phyloP scores from a whole-genome alignment of 2,329 filamentous ascomycete species.

The Colletotrichum euphorbiae region DNA sequence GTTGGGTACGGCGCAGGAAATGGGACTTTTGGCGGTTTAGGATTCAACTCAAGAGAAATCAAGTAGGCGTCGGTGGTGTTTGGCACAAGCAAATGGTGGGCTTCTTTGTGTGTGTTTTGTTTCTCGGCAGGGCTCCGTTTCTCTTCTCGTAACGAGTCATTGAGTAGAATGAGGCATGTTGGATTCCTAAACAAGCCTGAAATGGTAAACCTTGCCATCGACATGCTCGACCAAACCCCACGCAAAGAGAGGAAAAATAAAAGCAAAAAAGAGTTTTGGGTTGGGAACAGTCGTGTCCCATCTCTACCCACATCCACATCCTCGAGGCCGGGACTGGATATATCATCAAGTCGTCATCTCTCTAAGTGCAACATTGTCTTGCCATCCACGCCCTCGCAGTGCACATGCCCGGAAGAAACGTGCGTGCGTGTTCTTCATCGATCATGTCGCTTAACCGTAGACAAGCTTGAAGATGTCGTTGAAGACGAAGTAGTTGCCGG shows the following conservation, averaged over 20 bases:
- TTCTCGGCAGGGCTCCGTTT: background rate
- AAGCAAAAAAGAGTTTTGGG: background rate
- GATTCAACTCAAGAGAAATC: background rate
- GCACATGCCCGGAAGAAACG: background rate
- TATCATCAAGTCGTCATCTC: constrained; percentile 21
- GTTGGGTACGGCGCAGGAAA: background rate
- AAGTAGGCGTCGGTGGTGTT: constrained; percentile 16
- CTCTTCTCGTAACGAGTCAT: background rate
- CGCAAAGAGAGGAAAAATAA: constrained; percentile 6
- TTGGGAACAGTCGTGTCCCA: background rate
- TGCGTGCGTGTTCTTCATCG: background rate
- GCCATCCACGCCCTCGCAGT: background rate
- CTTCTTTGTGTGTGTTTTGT: background rate
- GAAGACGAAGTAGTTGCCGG: constrained; percentile 83
- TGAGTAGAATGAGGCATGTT: constrained; percentile 2
- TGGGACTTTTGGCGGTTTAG: background rate
- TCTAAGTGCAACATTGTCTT: background rate
- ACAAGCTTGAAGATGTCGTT: constrained; percentile 97
- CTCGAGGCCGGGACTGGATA: constrained; percentile 4
- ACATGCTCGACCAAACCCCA: constrained; percentile 13
- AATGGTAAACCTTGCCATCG: constrained; percentile 5
- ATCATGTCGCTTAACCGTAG: constrained; percentile 62
- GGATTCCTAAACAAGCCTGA: constrained; percentile 2
- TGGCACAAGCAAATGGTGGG: background rate
- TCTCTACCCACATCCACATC: constrained; percentile 15